phyloP scores from a whole-genome alignment of 345 rosid genomes.

The Boechera divaricarpa region DNA sequence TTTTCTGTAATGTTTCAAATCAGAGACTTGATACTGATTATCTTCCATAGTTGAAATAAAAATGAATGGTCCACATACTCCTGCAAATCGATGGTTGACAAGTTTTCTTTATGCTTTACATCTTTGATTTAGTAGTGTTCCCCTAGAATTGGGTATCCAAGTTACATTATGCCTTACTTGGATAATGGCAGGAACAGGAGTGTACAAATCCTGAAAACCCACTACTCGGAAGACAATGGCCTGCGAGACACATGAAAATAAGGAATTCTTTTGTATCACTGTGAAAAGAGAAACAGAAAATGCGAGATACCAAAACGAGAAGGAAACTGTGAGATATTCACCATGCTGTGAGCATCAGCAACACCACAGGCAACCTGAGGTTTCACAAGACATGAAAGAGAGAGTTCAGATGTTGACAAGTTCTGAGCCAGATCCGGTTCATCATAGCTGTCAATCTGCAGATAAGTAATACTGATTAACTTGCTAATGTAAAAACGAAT shows the following conservation, averaged over 20 bases:
- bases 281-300: slow-evolving; percentile 1
- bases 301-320: background rate
- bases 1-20: background rate
- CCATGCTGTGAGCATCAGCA: slow-evolving; percentile 96
- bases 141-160: background rate
- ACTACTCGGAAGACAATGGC: slow-evolving; percentile 78
- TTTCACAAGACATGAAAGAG: slow-evolving; percentile 89
- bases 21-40: too few species aligned
- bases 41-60: too few species aligned
- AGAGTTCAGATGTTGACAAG: slow-evolving; percentile 62
- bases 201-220: slow-evolving; percentile 69
- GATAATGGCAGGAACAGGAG: slow-evolving; percentile 90
- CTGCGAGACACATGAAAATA: slow-evolving; percentile 46
- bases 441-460: slow-evolving; percentile 71
- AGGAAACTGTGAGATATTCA: slow-evolving; percentile 30
- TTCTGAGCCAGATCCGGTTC: slow-evolving; percentile 63
- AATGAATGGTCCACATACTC: slow-evolving; percentile 89
- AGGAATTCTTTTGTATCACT: background rate
- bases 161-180: slow-evolving; percentile 59
- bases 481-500: background rate
- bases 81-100: slow-evolving; percentile 51
- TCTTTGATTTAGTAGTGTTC: background rate
- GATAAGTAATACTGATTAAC: slow-evolving; percentile 11
- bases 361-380: slow-evolving; percentile 98
- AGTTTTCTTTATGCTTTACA: slow-evolving; percentile 17